A percentile compares a stretch with the other conserved stretches of the same genome.
Conservation (phyloP, 495 filamentous ascomycete species). For the Lasiosphaeriaceae sp. region DNA sequence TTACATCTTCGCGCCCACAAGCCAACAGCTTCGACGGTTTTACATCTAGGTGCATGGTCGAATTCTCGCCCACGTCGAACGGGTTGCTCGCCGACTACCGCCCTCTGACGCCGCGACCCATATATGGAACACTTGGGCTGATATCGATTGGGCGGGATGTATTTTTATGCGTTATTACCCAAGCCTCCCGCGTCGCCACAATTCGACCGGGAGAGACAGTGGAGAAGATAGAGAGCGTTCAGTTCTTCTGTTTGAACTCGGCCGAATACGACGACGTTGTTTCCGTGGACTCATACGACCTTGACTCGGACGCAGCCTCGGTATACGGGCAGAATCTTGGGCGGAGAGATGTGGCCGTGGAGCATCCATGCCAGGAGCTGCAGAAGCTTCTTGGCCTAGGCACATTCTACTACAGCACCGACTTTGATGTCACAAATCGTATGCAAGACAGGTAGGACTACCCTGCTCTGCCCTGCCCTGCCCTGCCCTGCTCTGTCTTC, state of each 20-base stretch:
- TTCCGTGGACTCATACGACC: constrained; percentile 46
- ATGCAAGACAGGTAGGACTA: constrained; percentile 63
- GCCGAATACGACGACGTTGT: constrained; percentile 79
- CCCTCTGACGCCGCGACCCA: constrained; percentile 64
- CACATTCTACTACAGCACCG: constrained; percentile 96
- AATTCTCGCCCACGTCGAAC: constrained; percentile 65
- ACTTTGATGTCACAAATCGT: constrained; percentile 93
- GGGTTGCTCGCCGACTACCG: constrained; percentile 70
- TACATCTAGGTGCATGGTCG: constrained; percentile 72
- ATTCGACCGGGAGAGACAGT: constrained; percentile 85
- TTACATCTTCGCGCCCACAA: constrained; percentile 33
- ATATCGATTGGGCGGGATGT: constrained; percentile 82
- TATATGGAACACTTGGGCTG: constrained; percentile 84
- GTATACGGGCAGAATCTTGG: constrained; percentile 56
- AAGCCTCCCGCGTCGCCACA: constrained; percentile 70
- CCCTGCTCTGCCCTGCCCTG: no score
- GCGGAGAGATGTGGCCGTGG: constrained; percentile 60
- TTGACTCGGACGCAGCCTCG: constrained; percentile 45
- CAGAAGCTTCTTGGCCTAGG: constrained; percentile 90
- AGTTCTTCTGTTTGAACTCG: constrained; percentile 89
- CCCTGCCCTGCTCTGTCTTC: no score
- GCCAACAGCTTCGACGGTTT: constrained; percentile 30
- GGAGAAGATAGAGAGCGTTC: constrained; percentile 78
- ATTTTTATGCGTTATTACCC: constrained; percentile 87
- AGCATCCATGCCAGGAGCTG: constrained; percentile 84